phyloP scores from a whole-genome alignment of 176 grass and related monocot species.

The Ananas comosus region DNA sequence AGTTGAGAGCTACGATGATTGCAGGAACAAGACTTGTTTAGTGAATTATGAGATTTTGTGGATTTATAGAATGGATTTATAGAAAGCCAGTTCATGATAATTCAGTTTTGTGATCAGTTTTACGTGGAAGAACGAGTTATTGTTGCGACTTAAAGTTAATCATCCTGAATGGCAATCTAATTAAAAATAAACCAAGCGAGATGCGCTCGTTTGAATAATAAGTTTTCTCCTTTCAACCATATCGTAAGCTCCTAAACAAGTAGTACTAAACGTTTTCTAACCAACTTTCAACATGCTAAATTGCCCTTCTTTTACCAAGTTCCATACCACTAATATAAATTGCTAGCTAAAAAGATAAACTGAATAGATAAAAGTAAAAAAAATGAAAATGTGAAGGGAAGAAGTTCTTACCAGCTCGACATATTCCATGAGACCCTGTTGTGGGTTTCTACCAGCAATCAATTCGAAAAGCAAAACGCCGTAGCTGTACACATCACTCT shows the following conservation, averaged over 20 bases:
- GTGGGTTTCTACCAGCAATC: conserved; percentile 80
- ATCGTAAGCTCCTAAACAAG: too few species aligned
- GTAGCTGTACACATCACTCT: conserved; percentile 96
- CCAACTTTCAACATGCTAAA: too few species aligned
- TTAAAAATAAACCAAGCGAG: not conserved
- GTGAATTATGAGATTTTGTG: too few species aligned
- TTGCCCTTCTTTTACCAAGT: too few species aligned
- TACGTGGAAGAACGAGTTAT: too few species aligned
- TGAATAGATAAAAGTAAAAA: not conserved
- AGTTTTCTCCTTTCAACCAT: too few species aligned
- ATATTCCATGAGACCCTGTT: conserved; percentile 98
- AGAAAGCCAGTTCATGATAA: too few species aligned
- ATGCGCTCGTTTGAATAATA: not conserved
- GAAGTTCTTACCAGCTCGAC: conserved; percentile 71
- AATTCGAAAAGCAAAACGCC: conserved; percentile 89
- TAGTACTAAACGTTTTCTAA: too few species aligned
- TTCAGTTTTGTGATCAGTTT: too few species aligned
- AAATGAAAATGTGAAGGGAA: not conserved
- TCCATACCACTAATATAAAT: not conserved
- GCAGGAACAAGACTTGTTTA: too few species aligned
- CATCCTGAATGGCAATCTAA: not conserved
- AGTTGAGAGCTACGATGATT: too few species aligned
- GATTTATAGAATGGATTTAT: too few species aligned
- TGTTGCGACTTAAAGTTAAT: not conserved
- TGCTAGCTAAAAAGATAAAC: not conserved